Evolutionary conservation across 2,329 filamentous ascomycete species (phyloP), one percentile per base, ranked within the genome.

Genomic region (Claviceps capensis): DNA sequence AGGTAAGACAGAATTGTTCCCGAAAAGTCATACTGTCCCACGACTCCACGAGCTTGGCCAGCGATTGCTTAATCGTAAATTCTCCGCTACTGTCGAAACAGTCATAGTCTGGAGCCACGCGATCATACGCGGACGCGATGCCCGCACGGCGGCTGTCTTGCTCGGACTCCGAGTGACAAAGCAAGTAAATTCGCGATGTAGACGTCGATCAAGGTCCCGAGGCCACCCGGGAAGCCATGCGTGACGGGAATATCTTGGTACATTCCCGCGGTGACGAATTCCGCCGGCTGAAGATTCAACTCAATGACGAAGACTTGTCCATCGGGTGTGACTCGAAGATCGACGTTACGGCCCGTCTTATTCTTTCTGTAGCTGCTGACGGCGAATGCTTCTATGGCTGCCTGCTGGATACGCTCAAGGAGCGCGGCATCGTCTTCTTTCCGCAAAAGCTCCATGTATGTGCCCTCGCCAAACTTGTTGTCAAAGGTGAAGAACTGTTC

Each of bases 401-500:
- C 43, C 19, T n/a, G 23, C 37, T 50, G 48, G 30, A 50, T 23
- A 19, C 19, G 30, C 17, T 41, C 36, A 37, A 51, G 47, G 30
- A 51, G 19, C 5, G 6, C 5, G 3, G 41, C 23, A 17, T 50
- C 42, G 30, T 50, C 26, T 26, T 17, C 9, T 26, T 50, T 50
- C 19, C n/a, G 41, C 26, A 50, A 34, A 4, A 50, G 49, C 23
- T 50, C 42, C 7, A 2, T 8, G 9, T 40, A 19, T 16, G 49
- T 50, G 13, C 26, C 42, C 17, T n/a, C 41, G 4, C 46, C 49
- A 17, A 45, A 46, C 42, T 46, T 50, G 11, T 17, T 3, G 19
- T 50, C 49, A 40, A 50, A 50, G 40, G 48, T 49, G 26, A 49
- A 9, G 13, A 49, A 49, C 9, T 34, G 16, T 19, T 49, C 48